Conservation (phyloP, 495 filamentous ascomycete species). For the Amphirosellinia nigrospora region DNA sequence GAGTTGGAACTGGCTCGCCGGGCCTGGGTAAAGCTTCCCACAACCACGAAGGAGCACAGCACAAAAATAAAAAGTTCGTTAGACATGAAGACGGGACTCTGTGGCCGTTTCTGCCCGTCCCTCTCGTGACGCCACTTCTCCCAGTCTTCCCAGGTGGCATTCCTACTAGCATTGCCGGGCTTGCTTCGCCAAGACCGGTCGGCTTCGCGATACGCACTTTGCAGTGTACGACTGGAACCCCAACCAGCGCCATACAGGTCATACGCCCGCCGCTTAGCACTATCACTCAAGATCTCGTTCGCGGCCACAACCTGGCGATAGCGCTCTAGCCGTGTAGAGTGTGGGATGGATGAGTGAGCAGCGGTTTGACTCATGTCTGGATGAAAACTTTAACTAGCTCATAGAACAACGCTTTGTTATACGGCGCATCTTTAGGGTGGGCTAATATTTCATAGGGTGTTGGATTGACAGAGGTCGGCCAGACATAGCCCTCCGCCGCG, state of each 20-base stretch:
- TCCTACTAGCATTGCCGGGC: constrained; percentile 67
- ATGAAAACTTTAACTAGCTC: constrained; percentile 92
- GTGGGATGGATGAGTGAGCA: constrained; percentile 53
- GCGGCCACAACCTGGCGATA: constrained; percentile 87
- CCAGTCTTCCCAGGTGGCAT: constrained; percentile 99
- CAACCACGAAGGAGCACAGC: constrained; percentile 66
- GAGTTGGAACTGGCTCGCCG: constrained; percentile 66
- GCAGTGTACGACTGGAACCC: constrained; percentile 54
- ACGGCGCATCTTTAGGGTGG: constrained; percentile 65
- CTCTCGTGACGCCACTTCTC: constrained; percentile 77
- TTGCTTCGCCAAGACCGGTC: constrained; percentile 57
- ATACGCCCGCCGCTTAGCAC: constrained; percentile 76
- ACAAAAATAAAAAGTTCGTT: constrained; percentile 77
- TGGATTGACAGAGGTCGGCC: constrained; percentile 56
- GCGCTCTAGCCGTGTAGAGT: constrained; percentile 73
- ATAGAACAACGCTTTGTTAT: constrained; percentile 83
- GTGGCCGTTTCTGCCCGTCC: constrained; percentile 49
- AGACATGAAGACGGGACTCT: constrained; percentile 69
- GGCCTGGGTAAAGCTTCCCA: constrained; percentile 72
- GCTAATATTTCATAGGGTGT: constrained; percentile 93
- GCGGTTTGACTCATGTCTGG: constrained; percentile 71
- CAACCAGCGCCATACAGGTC: constrained; percentile 84
- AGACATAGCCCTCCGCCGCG: constrained; percentile 46
- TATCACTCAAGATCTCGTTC: constrained; percentile 88
- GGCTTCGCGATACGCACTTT: constrained; percentile 43